Evolutionary conservation across 148 eudicot genomes (phyloP), one percentile per base, ranked within the genome.

Genomic region (Polygonum aviculare): DNA sequence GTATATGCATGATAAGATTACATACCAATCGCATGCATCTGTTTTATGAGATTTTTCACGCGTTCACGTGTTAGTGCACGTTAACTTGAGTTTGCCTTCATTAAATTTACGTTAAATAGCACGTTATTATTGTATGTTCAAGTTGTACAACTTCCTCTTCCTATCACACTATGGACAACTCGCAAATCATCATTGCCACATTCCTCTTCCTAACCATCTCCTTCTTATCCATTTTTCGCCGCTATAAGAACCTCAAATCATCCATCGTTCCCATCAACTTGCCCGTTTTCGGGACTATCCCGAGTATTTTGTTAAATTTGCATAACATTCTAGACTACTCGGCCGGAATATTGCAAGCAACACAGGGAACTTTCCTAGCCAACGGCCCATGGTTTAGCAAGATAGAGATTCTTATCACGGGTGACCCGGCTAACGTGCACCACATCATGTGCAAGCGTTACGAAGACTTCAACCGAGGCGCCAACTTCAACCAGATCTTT

Each of bases 331-430:
- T 26, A 21, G 39, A 26, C 3, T 65, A 36, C 39, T n/a, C n/a
- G 0, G 41, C 39, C 39, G 38, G 11, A 11, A 7, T 65, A 4
- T 3, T 26, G 71, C 33, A 8, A 31, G 16, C 8, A 65, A 26
- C 41, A n/a, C 71, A 65, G 10, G 84, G 86, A 2, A 79, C 86
- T 14, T 79, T 81, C 35, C 21, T 59, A 1, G 10, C 85, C 73
- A 79, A 78, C 73, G 88, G 90, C 10, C 90, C 90, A 3, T 79
- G 86, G 83, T 78, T 85, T 52, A n/a, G 74, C 38, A 59, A 80
- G 54, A 77, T 85, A 82, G 84, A 85, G 76, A 81, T 86, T 69
- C 41, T 83, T 2, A 21, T 39, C 45, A 81, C 86, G 1, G 79
- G 48, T 31, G 84, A 83, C 55, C 82, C 83, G 0, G 78, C 69